phyloP scores from a whole-genome alignment of 768 basidiomycete genomes.

The Coprinellus micaceus region DNA sequence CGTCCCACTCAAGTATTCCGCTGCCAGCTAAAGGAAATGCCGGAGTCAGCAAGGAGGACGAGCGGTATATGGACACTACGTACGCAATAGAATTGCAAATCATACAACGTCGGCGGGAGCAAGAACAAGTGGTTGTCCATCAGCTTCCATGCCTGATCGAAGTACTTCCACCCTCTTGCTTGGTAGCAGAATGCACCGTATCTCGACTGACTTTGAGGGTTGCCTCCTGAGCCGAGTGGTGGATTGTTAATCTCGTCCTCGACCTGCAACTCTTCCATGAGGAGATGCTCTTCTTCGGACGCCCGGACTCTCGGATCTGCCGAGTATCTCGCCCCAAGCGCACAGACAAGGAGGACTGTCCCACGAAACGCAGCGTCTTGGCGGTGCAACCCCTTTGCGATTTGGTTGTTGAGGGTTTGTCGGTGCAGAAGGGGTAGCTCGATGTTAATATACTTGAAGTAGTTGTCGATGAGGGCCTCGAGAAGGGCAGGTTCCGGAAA shows the following conservation, averaged over 20 bases:
- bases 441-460: conserved; percentile 52
- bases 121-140: conserved; percentile 41
- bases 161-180: conserved; percentile 58
- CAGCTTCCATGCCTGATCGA: conserved; percentile 55
- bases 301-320: conserved; percentile 41
- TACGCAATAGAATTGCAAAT: conserved; percentile 66
- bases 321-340: conserved; percentile 54
- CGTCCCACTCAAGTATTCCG: conserved; percentile 50
- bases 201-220: background rate
- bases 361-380: conserved; percentile 47
- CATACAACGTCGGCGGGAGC: conserved; percentile 55
- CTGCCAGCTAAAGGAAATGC: conserved; percentile 43
- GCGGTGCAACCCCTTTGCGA: conserved; percentile 45
- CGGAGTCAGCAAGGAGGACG: background rate
- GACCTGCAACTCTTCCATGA: background rate
- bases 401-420: conserved; percentile 54
- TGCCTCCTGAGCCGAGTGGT: background rate
- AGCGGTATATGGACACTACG: conserved; percentile 17
- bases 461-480: conserved; percentile 46
- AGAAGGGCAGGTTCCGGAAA: conserved; percentile 52
- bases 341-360: conserved; percentile 61
- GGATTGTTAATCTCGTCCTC: conserved; percentile 1
- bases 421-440: conserved; percentile 63
- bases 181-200: conserved; percentile 21
- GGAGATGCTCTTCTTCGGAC: conserved; percentile 12